phyloP scores from a whole-genome alignment of 192 early-diverging fungal species.

The Umbelopsis ramanniana region DNA sequence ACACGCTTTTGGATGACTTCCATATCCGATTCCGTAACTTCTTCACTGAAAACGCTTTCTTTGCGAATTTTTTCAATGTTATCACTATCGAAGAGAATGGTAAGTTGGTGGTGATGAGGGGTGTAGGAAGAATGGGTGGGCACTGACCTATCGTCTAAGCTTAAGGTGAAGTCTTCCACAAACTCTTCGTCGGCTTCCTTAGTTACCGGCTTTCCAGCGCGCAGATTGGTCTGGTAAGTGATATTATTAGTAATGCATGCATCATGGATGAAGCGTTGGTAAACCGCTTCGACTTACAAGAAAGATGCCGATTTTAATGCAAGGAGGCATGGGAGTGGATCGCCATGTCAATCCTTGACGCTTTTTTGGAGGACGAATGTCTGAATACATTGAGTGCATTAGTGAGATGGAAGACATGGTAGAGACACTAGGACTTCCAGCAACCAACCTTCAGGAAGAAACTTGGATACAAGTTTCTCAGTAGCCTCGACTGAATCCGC shows the following conservation, averaged over 20 bases:
- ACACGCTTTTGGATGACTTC: slow-evolving; percentile 90
- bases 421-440: neutral
- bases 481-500: slow-evolving; percentile 8
- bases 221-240: neutral
- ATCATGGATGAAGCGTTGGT: neutral
- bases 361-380: slow-evolving; percentile 13
- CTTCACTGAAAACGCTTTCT: slow-evolving; percentile 87
- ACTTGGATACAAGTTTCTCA: slow-evolving; percentile 33
- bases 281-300: neutral
- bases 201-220: neutral
- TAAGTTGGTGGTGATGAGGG: too few relatives aligned
- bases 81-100: slow-evolving; percentile 50
- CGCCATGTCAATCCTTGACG: slow-evolving; percentile 7
- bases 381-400: neutral
- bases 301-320: slow-evolving; percentile 12
- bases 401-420: neutral
- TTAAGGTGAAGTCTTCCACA: slow-evolving; percentile 16
- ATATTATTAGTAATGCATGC: neutral
- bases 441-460: slow-evolving; percentile 41
- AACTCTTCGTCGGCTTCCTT: neutral
- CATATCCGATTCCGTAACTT: slow-evolving; percentile 89
- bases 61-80: slow-evolving; percentile 78
- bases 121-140: neutral
- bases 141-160: neutral
- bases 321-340: neutral